These are phyloP conservation scores for Coemansia sp. DNA, from an alignment of 192 early-diverging fungal genomes.

Conservation along the genomic window DNA sequence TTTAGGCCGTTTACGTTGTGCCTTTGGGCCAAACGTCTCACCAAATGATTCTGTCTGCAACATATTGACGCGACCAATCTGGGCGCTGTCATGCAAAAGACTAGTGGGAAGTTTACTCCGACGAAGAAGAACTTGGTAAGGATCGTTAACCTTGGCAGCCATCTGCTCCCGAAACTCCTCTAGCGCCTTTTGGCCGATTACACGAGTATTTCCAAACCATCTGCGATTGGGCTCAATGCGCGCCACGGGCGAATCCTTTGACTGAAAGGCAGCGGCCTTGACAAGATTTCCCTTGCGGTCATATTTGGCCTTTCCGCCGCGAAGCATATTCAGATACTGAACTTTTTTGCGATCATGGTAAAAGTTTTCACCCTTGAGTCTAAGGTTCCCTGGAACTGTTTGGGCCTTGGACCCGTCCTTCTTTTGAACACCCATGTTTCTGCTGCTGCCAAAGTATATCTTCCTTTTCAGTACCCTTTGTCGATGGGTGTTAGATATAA, in stretches of 20 bases:
- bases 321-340: conserved; percentile 90
- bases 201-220: conserved; percentile 99
- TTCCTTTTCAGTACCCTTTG: background rate
- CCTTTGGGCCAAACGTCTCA: conserved; percentile 92
- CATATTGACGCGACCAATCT: conserved; percentile 77
- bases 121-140: conserved; percentile 90
- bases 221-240: conserved; percentile 92
- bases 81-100: conserved; percentile 77
- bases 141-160: conserved; percentile 82
- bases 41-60: conserved; percentile 92
- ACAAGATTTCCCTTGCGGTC: conserved; percentile 87
- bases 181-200: conserved; percentile 93
- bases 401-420: conserved; percentile 53
- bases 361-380: conserved; percentile 98
- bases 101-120: conserved; percentile 97
- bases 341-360: conserved; percentile 97
- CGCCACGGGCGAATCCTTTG: conserved; percentile 68
- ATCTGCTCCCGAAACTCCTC: conserved; percentile 91
- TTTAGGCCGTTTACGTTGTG: conserved; percentile 94
- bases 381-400: conserved; percentile 64
- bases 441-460: background rate
- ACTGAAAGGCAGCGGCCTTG: conserved; percentile 90
- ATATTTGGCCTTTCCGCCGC: conserved; percentile 80
- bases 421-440: conserved; percentile 51
- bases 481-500: background rate